Conservation (phyloP, 2,329 filamentous ascomycete genomes). For the Grosmannia huntii region DNA sequence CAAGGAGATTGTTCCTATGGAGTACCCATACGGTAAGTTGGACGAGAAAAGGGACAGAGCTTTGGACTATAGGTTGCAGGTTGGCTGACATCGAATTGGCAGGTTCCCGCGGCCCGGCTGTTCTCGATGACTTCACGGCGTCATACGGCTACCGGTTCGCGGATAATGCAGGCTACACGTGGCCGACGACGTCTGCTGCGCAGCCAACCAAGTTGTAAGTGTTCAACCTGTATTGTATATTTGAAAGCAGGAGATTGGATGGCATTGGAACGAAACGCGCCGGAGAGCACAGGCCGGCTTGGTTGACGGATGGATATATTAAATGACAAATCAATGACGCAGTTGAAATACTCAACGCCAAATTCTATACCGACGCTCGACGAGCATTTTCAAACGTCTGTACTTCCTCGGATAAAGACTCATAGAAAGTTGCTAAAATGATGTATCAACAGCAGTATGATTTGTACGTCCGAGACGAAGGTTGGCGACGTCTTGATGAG, state of each 20-base stretch:
- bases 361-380: not conserved
- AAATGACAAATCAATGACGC: constrained; percentile 4
- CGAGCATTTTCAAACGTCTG: not conserved
- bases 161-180: constrained; percentile 90
- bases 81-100: not conserved
- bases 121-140: constrained; percentile 94
- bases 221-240: not conserved
- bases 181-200: constrained; percentile 65
- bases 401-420: not conserved
- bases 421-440: too few species aligned
- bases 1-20: constrained; percentile 99
- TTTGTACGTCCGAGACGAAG: too few species aligned
- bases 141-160: constrained; percentile 99
- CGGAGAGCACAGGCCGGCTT: not conserved
- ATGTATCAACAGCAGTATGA: too few species aligned
- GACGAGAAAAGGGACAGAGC: not conserved
- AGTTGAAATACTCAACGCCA: constrained; percentile 2
- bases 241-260: not conserved
- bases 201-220: constrained; percentile 64
- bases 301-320: constrained; percentile 1
- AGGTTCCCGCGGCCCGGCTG: constrained; percentile 94
- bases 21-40: constrained; percentile 89
- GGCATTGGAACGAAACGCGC: not conserved
- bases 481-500: too few species aligned
- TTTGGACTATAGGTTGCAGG: not conserved